Conservation (phyloP, 192 early-diverging fungal species). For the Podila epicladia region DNA sequence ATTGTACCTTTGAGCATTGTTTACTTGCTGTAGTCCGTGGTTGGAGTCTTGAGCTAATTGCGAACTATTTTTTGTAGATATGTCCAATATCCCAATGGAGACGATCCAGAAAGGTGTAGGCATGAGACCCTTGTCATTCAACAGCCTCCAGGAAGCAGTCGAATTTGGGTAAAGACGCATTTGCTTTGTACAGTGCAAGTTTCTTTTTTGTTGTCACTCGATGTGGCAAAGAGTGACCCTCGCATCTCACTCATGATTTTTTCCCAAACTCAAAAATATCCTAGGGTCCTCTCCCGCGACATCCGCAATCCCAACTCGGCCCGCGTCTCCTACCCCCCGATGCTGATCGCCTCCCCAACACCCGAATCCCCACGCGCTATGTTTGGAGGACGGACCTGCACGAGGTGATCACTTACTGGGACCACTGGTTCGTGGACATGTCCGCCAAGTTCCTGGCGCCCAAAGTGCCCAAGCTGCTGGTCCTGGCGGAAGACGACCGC, state of each 20-base stretch:
- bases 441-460: constrained; percentile 15
- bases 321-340: constrained; percentile 26
- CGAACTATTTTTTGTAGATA: no score
- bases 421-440: constrained; percentile 17
- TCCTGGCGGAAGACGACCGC: constrained; percentile 1
- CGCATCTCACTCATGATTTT: neutral
- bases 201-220: no score
- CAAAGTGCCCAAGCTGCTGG: constrained; percentile 5
- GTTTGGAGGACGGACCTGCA: constrained; percentile 23
- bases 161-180: no score
- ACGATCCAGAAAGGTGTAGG: no score
- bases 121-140: no score
- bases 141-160: no score
- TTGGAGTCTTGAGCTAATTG: no score
- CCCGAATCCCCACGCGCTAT: neutral
- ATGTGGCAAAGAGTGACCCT: no score
- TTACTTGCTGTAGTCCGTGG: no score
- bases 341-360: constrained; percentile 4
- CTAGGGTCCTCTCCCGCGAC: constrained; percentile 16
- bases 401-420: neutral
- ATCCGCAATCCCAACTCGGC: constrained; percentile 18
- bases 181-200: no score
- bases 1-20: neutral
- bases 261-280: no score
- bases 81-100: no score